A percentile compares a stretch with the other conserved stretches of the same genome.
Conservation (phyloP, 805 yeast genomes). For the Saturnispora kantuleensis region DNA sequence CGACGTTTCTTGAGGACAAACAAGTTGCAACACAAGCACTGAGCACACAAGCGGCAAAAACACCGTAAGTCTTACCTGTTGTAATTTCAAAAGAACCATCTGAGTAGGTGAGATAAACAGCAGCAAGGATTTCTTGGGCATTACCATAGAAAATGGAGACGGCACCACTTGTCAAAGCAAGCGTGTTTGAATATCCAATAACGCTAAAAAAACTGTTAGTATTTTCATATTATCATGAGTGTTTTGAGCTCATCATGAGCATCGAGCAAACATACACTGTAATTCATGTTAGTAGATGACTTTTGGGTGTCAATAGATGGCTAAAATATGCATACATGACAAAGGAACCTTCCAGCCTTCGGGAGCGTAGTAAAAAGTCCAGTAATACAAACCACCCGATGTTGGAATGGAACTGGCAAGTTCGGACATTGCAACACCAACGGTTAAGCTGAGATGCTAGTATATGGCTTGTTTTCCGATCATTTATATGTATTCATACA, state of each 20-base stretch:
- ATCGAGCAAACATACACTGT: no score
- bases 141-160: conserved; percentile 62
- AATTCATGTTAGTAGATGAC: no score
- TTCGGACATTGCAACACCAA: conserved; percentile 55
- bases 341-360: conserved; percentile 37
- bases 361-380: conserved; percentile 61
- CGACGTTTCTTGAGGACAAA: conserved; percentile 43
- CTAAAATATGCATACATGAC: conserved; percentile 24
- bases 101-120: conserved; percentile 34
- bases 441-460: conserved; percentile 22
- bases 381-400: conserved; percentile 61
- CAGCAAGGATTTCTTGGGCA: conserved; percentile 46
- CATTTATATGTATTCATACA: conserved; percentile 14
- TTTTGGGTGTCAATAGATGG: no score
- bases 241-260: no score
- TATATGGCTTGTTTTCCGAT: no score
- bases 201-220: conserved; percentile 20
- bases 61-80: conserved; percentile 45
- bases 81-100: conserved; percentile 48
- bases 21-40: conserved; percentile 42
- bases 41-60: conserved; percentile 49
- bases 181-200: conserved; percentile 55
- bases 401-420: conserved; percentile 62
- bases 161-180: conserved; percentile 53
- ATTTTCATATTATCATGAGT: no score